Evolutionary conservation across 2,329 filamentous ascomycete species (phyloP), one percentile per base, ranked within the genome.

Genomic region (Metarhizium album): DNA sequence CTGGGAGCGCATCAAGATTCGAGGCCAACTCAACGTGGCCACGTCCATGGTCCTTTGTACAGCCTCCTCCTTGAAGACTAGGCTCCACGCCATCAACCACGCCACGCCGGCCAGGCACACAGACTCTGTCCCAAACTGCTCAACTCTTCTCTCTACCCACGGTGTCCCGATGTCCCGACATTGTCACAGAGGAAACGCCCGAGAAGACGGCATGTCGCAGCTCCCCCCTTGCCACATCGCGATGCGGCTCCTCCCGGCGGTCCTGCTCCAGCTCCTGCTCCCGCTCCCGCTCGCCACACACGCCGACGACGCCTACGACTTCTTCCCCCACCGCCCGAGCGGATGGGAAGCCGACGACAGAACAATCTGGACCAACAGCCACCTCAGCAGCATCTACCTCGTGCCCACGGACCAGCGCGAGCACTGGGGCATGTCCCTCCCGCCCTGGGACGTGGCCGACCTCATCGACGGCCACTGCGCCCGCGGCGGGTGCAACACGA

Each of bases 371-470:
- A 20, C 14, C 24, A 18, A 24, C 40, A 16, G n/a, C 23, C 20
- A 24, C 9, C 27, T 27, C 14, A 29, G 18, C 47, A 23, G 20
- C 27, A 27, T 24, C 35, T 22, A 24, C 29, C 18, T 48, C 14
- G 13, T 3, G 22, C 2, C 45, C 33, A 24, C 31, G 23, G 22
- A 40, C 48, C 33, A 33, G 16, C 20, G 16, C 22, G 23, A 46
- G 31, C n/a, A 40, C 27, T 47, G 50, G 45, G 38, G 42, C 40
- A 22, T 48, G n/a, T 29, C 33, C 50, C 42, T 52, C 11, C 73
- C 74, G 1, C 64, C 67, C 2, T 78, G 74, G 74, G 74, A 78
- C 50, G 77, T 76, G 43, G 64, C 69, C 43, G 71, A 70, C 0
- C 51, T 55, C 1, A 49, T 53, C n/a, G 22, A 55, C 13, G 54